Evolutionary conservation across 352 stramenopile genomes (phyloP), one percentile per base, ranked within the genome.

Genomic region (Pythium phragmiticola): DNA sequence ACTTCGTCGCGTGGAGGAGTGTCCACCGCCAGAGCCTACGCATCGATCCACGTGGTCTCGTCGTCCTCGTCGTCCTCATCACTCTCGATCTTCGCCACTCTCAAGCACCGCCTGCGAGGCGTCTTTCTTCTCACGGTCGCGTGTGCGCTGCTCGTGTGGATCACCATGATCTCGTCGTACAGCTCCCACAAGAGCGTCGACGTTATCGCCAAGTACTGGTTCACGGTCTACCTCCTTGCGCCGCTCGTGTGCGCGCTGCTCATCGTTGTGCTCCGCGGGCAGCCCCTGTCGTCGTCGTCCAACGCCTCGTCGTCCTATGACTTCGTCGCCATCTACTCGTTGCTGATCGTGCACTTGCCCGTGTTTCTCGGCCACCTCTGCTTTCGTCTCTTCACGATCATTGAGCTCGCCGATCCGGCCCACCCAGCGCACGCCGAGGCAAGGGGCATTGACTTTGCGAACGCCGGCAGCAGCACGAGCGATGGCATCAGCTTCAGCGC

Each of bases 321-420:
- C 39, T 74, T 90, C 48, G 74, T 89, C 9, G 74, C 91, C 47
- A 74, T 80, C 5, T 95, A 93, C 69, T 80, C 77, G n/a, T 68
- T 78, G 9, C 48, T 95, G n/a, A 62, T 95, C 30, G 78, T 92
- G 13, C 86, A 95, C 52, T 52, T 95, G 0, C 86, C 86, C 26
- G 64, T 92, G 28, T 95, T 91, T 68, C 74, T 95, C 23, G 86
- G 86, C 3, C 86, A 95, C 45, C 71, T 95, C 12, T 91, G 86
- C 55, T 76, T 95, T 39, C 71, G 78, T 13, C 63, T 95, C 12
- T 95, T 95, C 48, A 73, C 80, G 9, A 59, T 93, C 39, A 77
- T 78, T 4, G 82, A 90, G 16, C 51, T 71, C 17, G 55, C 56
- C 7, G 64, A 75, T 14, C 59, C 59, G 39, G 65, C 61, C 2